These are phyloP conservation scores for Cucumis cinereus DNA, from an alignment of 306 rosid genomes.

Conservation along the genomic window DNA sequence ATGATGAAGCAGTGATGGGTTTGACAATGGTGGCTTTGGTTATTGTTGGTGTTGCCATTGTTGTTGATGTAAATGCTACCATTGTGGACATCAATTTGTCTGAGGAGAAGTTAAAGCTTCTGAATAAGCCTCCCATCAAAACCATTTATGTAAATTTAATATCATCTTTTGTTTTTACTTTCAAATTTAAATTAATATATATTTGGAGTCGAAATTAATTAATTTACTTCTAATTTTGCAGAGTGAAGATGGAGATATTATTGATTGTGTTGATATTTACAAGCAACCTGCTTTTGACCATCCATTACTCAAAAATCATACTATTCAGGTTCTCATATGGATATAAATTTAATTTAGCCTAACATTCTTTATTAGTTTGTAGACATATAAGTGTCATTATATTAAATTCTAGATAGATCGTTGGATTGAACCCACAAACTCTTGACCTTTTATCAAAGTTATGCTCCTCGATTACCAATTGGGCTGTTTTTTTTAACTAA, in stretches of 20 bases:
- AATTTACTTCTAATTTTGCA: conserved; percentile 3
- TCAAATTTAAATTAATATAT: no score
- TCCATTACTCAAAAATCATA: conserved; percentile 38
- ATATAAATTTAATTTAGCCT: no score
- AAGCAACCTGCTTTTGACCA: conserved; percentile 57
- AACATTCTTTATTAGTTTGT: no score
- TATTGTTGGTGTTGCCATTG: not conserved
- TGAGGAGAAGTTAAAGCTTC: conserved; percentile 26
- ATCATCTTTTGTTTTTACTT: not conserved
- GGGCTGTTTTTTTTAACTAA: no score
- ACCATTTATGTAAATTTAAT: conserved; percentile 31
- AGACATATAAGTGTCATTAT: no score
- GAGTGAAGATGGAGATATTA: conserved; percentile 65
- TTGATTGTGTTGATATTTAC: conserved; percentile 40
- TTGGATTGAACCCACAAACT: no score
- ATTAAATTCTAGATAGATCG: no score
- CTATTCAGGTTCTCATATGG: conserved; percentile 28
- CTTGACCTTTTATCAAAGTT: no score
- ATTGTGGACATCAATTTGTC: not conserved
- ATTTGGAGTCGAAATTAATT: no score
- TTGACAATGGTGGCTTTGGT: conserved; percentile 10
- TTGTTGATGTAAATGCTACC: not conserved
- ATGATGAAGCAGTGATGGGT: not conserved
- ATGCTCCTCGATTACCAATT: no score
- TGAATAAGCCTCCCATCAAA: conserved; percentile 36